Base-by-base conservation (phyloP, 495 filamentous ascomycete genomes). In the Aspergillus ostianus region DNA sequence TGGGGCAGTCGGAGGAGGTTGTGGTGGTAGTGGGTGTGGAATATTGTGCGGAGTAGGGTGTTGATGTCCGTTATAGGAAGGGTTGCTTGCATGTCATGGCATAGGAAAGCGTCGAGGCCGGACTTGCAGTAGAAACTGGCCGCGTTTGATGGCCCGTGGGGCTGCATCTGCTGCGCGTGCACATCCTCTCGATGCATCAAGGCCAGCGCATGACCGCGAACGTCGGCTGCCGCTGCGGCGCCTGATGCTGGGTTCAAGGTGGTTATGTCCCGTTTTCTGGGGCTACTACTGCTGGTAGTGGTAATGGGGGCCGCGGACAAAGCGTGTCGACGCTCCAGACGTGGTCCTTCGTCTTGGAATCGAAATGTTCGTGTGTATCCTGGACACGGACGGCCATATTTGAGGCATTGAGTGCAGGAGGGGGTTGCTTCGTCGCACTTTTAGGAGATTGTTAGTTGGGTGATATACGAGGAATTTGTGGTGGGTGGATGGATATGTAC, bases 311-410 rank as follows among this genome's bases (percentile, higher is more conserved):
- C 2, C 4, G 44, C 44, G 5, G 44, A 20, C 23, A n/a, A 26
- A 17, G 23, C 47, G 47, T 74, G 70, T 51, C 67, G 63, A 8
- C 64, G 60, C 17, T 65, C 66, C 12, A 76, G 64, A 44, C 50
- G 67, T 10, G 73, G 73, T 0, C 73, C 63, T 56, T 76, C 73
- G 47, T 76, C 73, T 61, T 76, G 71, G 29, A 76, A 76, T 9
- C 70, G 67, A 44, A 71, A 74, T 19, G 64, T 68, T 30, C 71
- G 70, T 32, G 64, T 60, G 51, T 76, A 76, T 46, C 73, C 73
- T 13, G 73, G 73, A 62, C 73, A 76, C 29, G 70, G 57, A n/a
- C 66, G 67, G 53, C 73, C 70, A 36, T 76, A 74, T 55, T 65
- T 65, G 46, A 62, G 71, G 46, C 73, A 74, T 62, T 76, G 71